Percentiles rank a stretch among this genome's conserved stretches.
Conservation (phyloP, 1,284 basidiomycete species). For the Prillingera fragicola region DNA sequence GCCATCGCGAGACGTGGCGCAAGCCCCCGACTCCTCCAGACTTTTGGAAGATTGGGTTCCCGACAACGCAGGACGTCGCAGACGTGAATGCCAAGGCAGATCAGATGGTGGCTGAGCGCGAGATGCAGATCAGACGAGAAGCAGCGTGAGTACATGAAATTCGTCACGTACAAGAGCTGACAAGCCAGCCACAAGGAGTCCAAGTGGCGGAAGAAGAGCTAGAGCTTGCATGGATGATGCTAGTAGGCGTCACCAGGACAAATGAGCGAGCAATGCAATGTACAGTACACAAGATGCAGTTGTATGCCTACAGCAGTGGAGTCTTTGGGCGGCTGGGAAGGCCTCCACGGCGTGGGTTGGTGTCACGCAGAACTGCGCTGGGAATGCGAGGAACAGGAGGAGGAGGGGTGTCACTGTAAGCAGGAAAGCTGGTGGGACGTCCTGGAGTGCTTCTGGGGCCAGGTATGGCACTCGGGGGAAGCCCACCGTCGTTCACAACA, state of each 20-base stretch:
- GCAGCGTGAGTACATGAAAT: slow-evolving; percentile 33
- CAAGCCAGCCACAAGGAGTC: slow-evolving; percentile 31
- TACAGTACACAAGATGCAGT: not conserved
- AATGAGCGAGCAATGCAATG: not conserved
- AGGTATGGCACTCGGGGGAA: slow-evolving; percentile 31
- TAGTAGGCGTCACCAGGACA: not conserved
- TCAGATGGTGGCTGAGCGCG: slow-evolving; percentile 56
- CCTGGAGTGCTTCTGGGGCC: slow-evolving; percentile 23
- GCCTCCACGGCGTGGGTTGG: too few relatives aligned
- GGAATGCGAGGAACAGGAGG: slow-evolving; percentile 43
- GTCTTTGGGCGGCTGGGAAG: slow-evolving; percentile 1
- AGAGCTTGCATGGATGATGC: not conserved
- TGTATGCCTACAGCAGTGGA: not conserved
- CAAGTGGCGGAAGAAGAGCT: slow-evolving; percentile 37
- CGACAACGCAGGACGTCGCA: slow-evolving; percentile 69
- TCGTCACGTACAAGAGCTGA: slow-evolving; percentile 1
- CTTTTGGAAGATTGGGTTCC: slow-evolving; percentile 77
- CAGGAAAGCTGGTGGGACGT: slow-evolving; percentile 29
- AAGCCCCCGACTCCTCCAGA: slow-evolving; percentile 70
- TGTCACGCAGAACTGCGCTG: slow-evolving; percentile 9
- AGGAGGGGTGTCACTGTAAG: slow-evolving; percentile 26
- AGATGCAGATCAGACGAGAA: slow-evolving; percentile 52
- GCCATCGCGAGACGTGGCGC: slow-evolving; percentile 65
- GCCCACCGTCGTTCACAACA: slow-evolving; percentile 9
- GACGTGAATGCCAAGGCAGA: slow-evolving; percentile 67